Evolutionary conservation across 83 land plant genomes (phyloP).

Genomic region (Picea engelmannii): DNA sequence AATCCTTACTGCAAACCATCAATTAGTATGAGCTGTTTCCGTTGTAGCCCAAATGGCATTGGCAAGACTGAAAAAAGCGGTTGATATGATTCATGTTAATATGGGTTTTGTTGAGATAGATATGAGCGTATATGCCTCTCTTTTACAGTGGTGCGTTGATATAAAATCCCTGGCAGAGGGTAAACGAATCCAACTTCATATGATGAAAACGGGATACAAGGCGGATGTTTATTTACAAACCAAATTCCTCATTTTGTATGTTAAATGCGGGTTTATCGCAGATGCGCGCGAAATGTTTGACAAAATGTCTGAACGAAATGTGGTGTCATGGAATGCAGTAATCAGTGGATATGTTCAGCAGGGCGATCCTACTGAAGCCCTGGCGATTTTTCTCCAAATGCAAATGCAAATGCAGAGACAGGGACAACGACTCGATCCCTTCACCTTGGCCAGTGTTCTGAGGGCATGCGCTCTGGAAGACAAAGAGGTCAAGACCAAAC

Average conservation of each 20-base stretch:
- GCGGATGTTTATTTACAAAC: slow-evolving; percentile 4
- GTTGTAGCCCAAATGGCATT: not conserved
- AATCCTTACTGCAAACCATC: too few relatives aligned
- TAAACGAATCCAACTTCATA: not conserved
- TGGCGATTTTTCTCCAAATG: not conserved
- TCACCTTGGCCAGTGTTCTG: not conserved
- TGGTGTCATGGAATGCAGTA: slow-evolving; percentile 11
- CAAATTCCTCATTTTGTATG: slow-evolving; percentile 7
- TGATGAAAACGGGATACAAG: not conserved
- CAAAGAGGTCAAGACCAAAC: not conserved
- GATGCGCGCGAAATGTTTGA: slow-evolving; percentile 4
- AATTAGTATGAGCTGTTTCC: too few relatives aligned
- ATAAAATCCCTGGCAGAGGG: slow-evolving; percentile 3
- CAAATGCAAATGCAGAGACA: not conserved
- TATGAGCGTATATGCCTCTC: not conserved
- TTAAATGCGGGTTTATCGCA: not conserved
- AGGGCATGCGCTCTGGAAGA: slow-evolving; percentile 3
- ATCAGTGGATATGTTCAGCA: slow-evolving; percentile 1
- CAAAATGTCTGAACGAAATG: slow-evolving; percentile 1
- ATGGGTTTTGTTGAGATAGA: not conserved
- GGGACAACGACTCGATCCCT: not conserved
- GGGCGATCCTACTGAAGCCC: not conserved
- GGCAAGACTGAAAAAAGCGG: slow-evolving; percentile 1
- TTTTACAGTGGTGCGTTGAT: slow-evolving; percentile 7
- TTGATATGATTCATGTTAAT: not conserved